phyloP scores from a whole-genome alignment of 805 yeast species.

The Hagleromyces aurorensis region DNA sequence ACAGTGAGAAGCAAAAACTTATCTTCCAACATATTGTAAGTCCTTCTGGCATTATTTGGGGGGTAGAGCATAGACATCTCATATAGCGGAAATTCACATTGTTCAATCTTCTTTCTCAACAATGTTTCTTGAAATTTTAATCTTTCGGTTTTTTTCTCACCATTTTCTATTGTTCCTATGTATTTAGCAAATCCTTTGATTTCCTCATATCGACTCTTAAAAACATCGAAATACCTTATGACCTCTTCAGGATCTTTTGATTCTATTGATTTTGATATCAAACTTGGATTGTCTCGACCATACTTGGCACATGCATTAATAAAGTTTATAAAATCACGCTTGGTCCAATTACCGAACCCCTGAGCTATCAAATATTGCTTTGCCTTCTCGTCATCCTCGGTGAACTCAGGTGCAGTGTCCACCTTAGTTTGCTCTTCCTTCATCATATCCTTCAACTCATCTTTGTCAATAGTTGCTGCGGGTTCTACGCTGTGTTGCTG shows the following conservation, averaged over 20 bases:
- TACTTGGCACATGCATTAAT: constrained; percentile 60
- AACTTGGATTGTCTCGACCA: constrained; percentile 46
- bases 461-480: constrained; percentile 19
- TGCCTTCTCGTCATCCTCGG: constrained; percentile 49
- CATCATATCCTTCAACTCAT: constrained; percentile 14
- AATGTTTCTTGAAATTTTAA: constrained; percentile 47
- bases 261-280: constrained; percentile 48
- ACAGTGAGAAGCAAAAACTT: constrained; percentile 55
- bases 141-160: constrained; percentile 59
- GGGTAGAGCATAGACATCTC: constrained; percentile 64
- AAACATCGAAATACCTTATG: constrained; percentile 45
- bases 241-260: constrained; percentile 55
- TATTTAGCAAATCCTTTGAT: constrained; percentile 69
- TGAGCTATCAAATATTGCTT: constrained; percentile 47
- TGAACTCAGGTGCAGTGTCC: constrained; percentile 48
- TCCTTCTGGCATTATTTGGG: constrained; percentile 73
- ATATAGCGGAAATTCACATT: constrained; percentile 50
- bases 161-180: constrained; percentile 60
- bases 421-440: constrained; percentile 45
- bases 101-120: constrained; percentile 45
- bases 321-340: constrained; percentile 66
- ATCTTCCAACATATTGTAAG: constrained; percentile 64
- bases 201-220: constrained; percentile 54
- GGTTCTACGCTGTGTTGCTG: constrained; percentile 29
- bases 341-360: constrained; percentile 62